Base-by-base conservation (phyloP, 768 basidiomycete genomes). In the Myochromella boudieri region DNA sequence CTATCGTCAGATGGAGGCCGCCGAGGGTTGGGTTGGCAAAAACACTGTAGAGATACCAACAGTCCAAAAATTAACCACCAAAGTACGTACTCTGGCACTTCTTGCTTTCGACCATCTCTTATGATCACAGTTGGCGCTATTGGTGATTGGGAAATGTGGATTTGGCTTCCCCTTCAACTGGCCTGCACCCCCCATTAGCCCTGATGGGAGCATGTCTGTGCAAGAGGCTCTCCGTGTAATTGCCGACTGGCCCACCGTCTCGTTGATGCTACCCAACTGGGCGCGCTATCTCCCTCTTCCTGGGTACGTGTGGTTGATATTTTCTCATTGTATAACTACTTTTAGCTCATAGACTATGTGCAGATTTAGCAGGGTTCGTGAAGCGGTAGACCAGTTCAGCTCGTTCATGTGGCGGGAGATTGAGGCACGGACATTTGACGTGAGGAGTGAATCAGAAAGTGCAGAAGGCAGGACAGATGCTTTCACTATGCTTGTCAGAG, bases 401-500 rank as follows among this genome's bases (percentile, higher is more conserved):
- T 42, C 40, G 1, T 76, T 73, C 41, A 75, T 76, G 73, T 57
- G 58, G 8, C 51, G 52, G 2, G 67, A 76, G 38, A 56, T 73
- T 1, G 55, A 42, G 0, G 51, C 63, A 10, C 59, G 70, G 7
- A 70, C 61, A 38, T 54, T 50, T 1, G 66, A 63, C 15, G 57
- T 70, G 3, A 26, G 39, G 8, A 47, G 45, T 15, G 46, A 46
- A 2, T 29, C 28, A n/a, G 36, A 34, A 17, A 36, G 15, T 8
- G 38, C 28, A 7, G 50, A 44, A 1, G 46, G 51, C 1, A 51
- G 48, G 21, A 51, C 48, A 1, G 70, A 75, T 48, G 66, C 59
- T 2, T 75, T 76, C 49, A 74, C 69, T 2, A 64, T 68, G 63
- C 64, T 77, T n/a, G 69, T 78, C 1, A 57, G 66, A 33, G 72